Base-by-base conservation (phyloP, 1,284 basidiomycete species). In the Cutaneotrichosporon spelunceum region DNA sequence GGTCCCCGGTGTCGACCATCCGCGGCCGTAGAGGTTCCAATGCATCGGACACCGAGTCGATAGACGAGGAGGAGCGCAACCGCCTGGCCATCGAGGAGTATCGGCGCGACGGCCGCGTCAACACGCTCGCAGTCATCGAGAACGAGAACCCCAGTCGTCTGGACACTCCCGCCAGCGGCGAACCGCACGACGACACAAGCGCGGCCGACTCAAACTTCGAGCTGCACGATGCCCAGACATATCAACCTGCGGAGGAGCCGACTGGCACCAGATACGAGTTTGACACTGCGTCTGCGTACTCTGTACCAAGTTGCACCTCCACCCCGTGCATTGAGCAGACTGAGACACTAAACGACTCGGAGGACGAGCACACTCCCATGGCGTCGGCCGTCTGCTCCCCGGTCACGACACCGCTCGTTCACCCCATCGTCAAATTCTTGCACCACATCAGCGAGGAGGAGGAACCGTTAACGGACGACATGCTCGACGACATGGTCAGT, bases 121-220 rank as follows among this genome's bases (percentile, higher is more conserved):
- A 67, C 61, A 70, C 69, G n/a, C 61, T 79, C 10, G 74, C 74
- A 6, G 69, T 65, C 10, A 72, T 78, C 29, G 45, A 62, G 19
- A 24, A 33, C 42, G 11, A 52, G 39, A 7, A 21, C 11, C 24
- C 19, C 11, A 39, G 44, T 8, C 39, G 44, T 16, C 26, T 30
- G 13, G n/a, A 16, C 42, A 21, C 42, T 6, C 27, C 30, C 13
- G 45, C 13, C 5, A n/a, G 36, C 42, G 10, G 13, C 19, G 34
- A 36, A 19, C 11, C 26, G 23, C 16, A 9, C 13, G 48, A 50
- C 16, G 21, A 47, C 50, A 50, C 23, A 24, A 53, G 42, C 10
- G 50, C 30, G 21, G 13, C 45, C 13, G 16, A 44, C 10, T 44
- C 19, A 21, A n/a, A 19, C 11, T 50, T 59, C 23, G 42, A 27